phyloP scores from a whole-genome alignment of 495 filamentous ascomycete genomes.

The Aspergillus leporis region DNA sequence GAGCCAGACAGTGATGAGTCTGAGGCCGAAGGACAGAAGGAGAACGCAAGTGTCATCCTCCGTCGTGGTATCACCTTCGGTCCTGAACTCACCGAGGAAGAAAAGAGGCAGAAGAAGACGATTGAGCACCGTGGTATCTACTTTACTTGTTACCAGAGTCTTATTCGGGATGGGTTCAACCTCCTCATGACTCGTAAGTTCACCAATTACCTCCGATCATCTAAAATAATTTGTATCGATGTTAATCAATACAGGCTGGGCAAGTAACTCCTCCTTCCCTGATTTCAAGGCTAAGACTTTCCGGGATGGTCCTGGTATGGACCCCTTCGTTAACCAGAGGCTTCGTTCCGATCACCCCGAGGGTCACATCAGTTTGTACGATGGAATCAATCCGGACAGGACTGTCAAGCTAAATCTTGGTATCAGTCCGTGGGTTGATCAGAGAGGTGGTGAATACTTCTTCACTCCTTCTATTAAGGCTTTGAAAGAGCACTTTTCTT shows the following conservation, averaged over 20 bases:
- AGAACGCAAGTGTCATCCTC: slow-evolving; percentile 28
- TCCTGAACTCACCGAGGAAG: slow-evolving; percentile 29
- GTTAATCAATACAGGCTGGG: slow-evolving; percentile 11
- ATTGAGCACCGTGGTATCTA: slow-evolving; percentile 37
- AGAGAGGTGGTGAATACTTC: slow-evolving; percentile 31
- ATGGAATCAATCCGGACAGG: slow-evolving; percentile 1
- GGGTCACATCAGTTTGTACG: slow-evolving; percentile 8
- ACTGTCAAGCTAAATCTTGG: slow-evolving; percentile 8
- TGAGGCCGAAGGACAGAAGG: slow-evolving; percentile 1
- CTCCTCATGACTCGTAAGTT: slow-evolving; percentile 25
- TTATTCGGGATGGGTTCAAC: slow-evolving; percentile 37
- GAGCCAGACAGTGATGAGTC: slow-evolving; percentile 8
- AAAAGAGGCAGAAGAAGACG: slow-evolving; percentile 11
- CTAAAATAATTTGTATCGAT: background rate
- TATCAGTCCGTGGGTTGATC: slow-evolving; percentile 19
- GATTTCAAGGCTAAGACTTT: slow-evolving; percentile 11
- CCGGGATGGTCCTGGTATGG: slow-evolving; percentile 5
- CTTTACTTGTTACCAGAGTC: slow-evolving; percentile 45
- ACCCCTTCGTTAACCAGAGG: slow-evolving; percentile 5
- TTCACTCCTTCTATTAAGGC: slow-evolving; percentile 29
- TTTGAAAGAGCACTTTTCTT: background rate
- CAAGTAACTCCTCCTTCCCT: slow-evolving; percentile 9
- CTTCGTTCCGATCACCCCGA: slow-evolving; percentile 2
- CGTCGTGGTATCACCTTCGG: slow-evolving; percentile 36
- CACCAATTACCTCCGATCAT: slow-evolving; percentile 24